Evolutionary conservation across 2,329 filamentous ascomycete genomes (phyloP), one percentile per base, ranked within the genome.

Genomic region (Monosporascus sp.): DNA sequence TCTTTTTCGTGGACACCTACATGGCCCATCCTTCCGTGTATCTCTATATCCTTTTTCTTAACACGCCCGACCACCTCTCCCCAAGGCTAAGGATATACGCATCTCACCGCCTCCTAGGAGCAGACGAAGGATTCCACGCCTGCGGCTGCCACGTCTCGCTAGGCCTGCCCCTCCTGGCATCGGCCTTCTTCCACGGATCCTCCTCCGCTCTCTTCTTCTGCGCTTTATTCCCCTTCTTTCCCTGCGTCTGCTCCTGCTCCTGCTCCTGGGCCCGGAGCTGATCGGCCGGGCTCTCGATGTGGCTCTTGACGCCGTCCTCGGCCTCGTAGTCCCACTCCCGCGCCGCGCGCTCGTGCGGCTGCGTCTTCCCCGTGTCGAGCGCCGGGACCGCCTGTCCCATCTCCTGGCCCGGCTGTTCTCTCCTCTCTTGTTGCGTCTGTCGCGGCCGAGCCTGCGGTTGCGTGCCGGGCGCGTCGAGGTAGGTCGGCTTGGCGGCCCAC

Each of bases 121-220:
- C 53, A n/a, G 73, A 60, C 2, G 69, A 68, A 4, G 82, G 82
- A 5, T 67, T 72, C 86, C 86, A 89, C 3, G 82, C 72, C 48
- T 80, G 65, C 0, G 87, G 87, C 67, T 88, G 83, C 84, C 85
- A 89, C n/a, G 71, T 74, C 65, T 88, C 84, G 51, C 84, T 76
- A 0, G 83, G 81, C 0, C 75, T 77, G n/a, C 72, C 73, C n/a
- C 68, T 63, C 20, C 63, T 74, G 1, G 77, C 43, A 27, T 46
- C 43, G 22, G 43, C 74, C 57, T 74, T 76, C 31, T 78, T 79
- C 84, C 85, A 88, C 2, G 85, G 84, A 63, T 86, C 77, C 1
- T 71, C 60, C 3, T 53, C 56, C 15, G 55, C 51, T 15, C 54
- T 37, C 22, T 25, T 39, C 35, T 51, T 36, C 41, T 50, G 20